phyloP scores from a whole-genome alignment of 768 basidiomycete species.

The Coprinopsis cinerea region DNA sequence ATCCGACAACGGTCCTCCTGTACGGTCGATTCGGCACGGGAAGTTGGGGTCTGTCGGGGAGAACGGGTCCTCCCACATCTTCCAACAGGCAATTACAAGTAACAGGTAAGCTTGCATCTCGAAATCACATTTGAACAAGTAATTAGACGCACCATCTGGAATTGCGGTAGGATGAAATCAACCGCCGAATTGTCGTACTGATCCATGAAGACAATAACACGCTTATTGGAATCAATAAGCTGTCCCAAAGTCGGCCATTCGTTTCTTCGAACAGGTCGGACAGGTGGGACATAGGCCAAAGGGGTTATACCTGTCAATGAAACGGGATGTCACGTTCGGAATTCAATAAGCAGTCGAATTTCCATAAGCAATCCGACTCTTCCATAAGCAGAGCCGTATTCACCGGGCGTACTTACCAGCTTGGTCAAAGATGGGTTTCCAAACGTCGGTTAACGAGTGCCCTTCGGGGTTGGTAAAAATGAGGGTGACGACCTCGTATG shows the following conservation, averaged over 20 bases:
- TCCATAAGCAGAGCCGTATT: no score
- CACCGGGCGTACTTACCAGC: constrained; percentile 42
- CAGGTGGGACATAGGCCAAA: constrained; percentile 46
- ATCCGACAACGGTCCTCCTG: constrained; percentile 38
- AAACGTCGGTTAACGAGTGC: constrained; percentile 37
- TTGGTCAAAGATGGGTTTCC: constrained; percentile 46
- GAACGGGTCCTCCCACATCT: constrained; percentile 59
- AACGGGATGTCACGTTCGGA: not conserved
- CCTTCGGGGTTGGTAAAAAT: constrained; percentile 63
- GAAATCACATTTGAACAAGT: not conserved
- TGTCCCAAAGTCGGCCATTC: constrained; percentile 63
- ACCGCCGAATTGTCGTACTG: constrained; percentile 34
- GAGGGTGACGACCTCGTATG: constrained; percentile 58
- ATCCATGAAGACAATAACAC: constrained; percentile 61
- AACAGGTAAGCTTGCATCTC: no score
- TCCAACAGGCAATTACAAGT: not conserved
- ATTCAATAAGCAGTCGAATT: not conserved
- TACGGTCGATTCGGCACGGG: constrained; percentile 50
- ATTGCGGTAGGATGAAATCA: constrained; percentile 51
- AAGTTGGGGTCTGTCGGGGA: constrained; percentile 42
- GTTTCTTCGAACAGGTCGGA: constrained; percentile 32
- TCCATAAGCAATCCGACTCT: no score
- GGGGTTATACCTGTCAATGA: constrained; percentile 31
- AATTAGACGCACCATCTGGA: constrained; percentile 38
- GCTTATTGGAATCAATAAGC: constrained; percentile 54